Evolutionary conservation across 108 stramenopile species (phyloP).

Genomic region (Chaetoceros tenuissimus): DNA sequence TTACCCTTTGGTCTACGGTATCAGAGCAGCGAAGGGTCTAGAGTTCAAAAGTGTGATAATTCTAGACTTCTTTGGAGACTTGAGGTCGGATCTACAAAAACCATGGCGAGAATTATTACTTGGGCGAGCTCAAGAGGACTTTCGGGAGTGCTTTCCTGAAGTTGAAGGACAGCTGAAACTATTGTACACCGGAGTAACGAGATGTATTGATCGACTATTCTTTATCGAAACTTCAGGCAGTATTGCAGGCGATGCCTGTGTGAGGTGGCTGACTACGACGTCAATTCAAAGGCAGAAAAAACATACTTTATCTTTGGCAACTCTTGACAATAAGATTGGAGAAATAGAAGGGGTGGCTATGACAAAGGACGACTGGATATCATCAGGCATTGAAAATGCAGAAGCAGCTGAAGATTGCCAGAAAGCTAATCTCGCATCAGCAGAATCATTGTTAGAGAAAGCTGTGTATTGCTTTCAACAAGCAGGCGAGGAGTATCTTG

Average conservation of each 20-base stretch:
- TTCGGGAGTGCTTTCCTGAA: conserved; percentile 15
- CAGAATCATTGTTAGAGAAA: conserved; percentile 9
- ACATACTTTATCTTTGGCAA: conserved; percentile 9
- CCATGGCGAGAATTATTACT: conserved; percentile 32
- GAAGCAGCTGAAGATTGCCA: conserved; percentile 18
- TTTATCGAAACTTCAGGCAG: conserved; percentile 37
- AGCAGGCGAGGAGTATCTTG: conserved; percentile 12
- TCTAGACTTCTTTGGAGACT: conserved; percentile 42
- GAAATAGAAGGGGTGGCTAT: conserved; percentile 31
- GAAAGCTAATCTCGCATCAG: no score
- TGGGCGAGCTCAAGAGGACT: conserved; percentile 12
- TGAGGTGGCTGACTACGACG: background rate
- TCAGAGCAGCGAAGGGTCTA: no score
- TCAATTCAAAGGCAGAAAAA: conserved; percentile 2
- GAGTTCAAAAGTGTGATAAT: conserved; percentile 51
- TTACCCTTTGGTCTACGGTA: conserved; percentile 28
- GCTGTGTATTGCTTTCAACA: conserved; percentile 31
- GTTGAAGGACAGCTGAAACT: conserved; percentile 36
- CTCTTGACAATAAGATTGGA: conserved; percentile 19
- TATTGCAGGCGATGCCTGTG: conserved; percentile 27
- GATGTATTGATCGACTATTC: conserved; percentile 38
- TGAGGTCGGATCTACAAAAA: conserved; percentile 30
- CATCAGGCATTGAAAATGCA: conserved; percentile 28
- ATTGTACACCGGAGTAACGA: no score
- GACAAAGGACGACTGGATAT: conserved; percentile 32